phyloP scores from a whole-genome alignment of 164 flowering plant species.

The Aristolochia contorta region DNA sequence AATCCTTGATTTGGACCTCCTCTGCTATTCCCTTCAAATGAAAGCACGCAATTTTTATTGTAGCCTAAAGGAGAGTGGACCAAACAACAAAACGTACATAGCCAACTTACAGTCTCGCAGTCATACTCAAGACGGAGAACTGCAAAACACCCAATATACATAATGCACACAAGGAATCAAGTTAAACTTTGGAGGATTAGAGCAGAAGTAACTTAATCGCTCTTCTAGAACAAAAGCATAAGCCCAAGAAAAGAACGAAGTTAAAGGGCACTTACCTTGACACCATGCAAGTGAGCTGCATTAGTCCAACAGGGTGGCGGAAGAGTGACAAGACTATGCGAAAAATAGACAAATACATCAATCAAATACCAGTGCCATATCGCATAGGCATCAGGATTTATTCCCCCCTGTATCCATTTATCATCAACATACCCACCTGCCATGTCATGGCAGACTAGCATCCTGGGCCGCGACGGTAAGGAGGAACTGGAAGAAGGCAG shows the following conservation, averaged over 20 bases:
- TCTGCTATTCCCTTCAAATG: too few species aligned
- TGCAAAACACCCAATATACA: not conserved
- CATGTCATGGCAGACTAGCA: conserved; percentile 90
- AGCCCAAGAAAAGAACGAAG: not conserved
- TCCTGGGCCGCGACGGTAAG: conserved; percentile 41
- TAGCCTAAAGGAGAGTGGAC: too few species aligned
- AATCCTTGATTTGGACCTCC: too few species aligned
- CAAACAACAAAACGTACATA: too few species aligned
- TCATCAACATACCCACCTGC: conserved; percentile 74
- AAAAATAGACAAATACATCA: conserved; percentile 86
- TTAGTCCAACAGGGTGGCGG: conserved; percentile 96
- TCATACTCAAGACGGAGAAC: not conserved
- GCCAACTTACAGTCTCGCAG: too few species aligned
- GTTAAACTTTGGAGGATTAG: too few species aligned
- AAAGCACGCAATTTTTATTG: too few species aligned
- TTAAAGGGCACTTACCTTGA: conserved; percentile 42
- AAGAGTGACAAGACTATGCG: conserved; percentile 70
- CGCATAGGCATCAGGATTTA: conserved; percentile 50
- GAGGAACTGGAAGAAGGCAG: conserved; percentile 14
- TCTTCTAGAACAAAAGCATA: not conserved
- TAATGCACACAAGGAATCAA: not conserved
- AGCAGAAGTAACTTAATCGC: not conserved
- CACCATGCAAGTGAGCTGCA: conserved; percentile 82
- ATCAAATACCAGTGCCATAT: conserved; percentile 96
- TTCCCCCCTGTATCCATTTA: conserved; percentile 81